Evolutionary conservation across 78 protist genomes (phyloP).

Genomic region (Diacronema lutheri): DNA sequence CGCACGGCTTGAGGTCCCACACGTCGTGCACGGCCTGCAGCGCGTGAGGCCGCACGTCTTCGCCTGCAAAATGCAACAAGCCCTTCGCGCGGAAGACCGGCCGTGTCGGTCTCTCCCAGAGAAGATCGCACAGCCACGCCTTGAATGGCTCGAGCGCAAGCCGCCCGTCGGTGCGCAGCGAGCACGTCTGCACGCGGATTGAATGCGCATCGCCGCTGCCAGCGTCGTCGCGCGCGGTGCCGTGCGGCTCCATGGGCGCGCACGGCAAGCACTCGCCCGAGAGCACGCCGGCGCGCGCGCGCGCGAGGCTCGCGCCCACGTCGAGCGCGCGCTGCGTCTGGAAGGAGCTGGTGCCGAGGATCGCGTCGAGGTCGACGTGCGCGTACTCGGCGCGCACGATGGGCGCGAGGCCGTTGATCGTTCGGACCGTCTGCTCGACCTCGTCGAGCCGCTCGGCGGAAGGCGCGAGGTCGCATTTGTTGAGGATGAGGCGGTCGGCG

Average conservation of each 20-base stretch:
- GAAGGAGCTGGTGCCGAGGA: not conserved
- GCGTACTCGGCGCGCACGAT: not conserved
- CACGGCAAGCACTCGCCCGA: not conserved
- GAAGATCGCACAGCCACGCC: not conserved
- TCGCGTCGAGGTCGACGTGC: not conserved
- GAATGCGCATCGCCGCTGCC: not conserved
- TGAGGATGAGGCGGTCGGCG: conserved; percentile 56
- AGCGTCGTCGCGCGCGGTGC: not conserved
- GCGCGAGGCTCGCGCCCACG: not conserved
- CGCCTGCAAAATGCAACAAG: not conserved
- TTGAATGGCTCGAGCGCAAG: not conserved
- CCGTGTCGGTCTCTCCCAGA: not conserved
- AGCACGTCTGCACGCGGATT: no score
- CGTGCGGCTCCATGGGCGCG: not conserved
- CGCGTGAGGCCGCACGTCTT: not conserved
- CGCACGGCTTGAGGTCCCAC: not conserved
- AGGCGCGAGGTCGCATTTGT: conserved; percentile 45
- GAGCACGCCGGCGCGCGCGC: not conserved
- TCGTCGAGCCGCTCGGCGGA: not conserved
- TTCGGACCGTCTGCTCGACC: not conserved
- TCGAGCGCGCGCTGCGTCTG: not conserved
- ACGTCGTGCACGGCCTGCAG: not conserved
- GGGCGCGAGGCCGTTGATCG: not conserved
- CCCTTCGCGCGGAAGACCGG: not conserved
- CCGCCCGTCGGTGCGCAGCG: no score